Percentiles rank a stretch among this genome's conserved stretches.
phyloP scores from a whole-genome alignment of 257 asterid genomes.

The Scutellaria minor region DNA sequence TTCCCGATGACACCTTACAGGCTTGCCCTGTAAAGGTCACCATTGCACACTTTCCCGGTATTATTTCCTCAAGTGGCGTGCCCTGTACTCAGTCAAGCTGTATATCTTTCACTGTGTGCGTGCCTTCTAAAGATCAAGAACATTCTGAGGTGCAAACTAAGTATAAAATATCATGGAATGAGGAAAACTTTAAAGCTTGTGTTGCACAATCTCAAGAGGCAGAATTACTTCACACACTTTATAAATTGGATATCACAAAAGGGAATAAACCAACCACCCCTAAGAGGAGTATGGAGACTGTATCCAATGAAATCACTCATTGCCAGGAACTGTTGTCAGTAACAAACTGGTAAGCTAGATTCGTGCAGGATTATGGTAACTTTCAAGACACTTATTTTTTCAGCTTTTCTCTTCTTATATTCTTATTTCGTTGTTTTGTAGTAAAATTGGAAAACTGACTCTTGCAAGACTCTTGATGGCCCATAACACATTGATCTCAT shows the following conservation, averaged over 20 bases:
- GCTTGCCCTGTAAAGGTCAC: conserved; percentile 60
- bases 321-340: conserved; percentile 72
- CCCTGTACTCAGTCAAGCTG: conserved; percentile 51
- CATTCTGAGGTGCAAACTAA: conserved; percentile 40
- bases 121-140: conserved; percentile 46
- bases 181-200: conserved; percentile 48
- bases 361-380: conserved; percentile 19
- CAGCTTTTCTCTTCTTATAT: conserved; percentile 18
- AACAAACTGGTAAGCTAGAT: conserved; percentile 67
- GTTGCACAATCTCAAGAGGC: conserved; percentile 50
- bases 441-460: conserved; percentile 96
- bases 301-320: conserved; percentile 70
- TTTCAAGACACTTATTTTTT: conserved; percentile 19
- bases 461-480: conserved; percentile 93
- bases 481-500: conserved; percentile 55
- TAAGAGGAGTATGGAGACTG: conserved; percentile 54
- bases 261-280: conserved; percentile 41
- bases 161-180: conserved; percentile 64
- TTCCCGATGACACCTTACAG: conserved; percentile 57
- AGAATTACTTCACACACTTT: conserved; percentile 43
- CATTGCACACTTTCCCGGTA: conserved; percentile 60
- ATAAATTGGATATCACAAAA: conserved; percentile 46
- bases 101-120: conserved; percentile 55
- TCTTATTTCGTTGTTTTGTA: conserved; percentile 40
- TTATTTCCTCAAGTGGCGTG: conserved; percentile 58